A percentile compares a stretch with the other conserved stretches of the same genome.
These are phyloP conservation scores for Kodamaea restingae DNA, from an alignment of 805 yeast genomes.

Conservation along the genomic window DNA sequence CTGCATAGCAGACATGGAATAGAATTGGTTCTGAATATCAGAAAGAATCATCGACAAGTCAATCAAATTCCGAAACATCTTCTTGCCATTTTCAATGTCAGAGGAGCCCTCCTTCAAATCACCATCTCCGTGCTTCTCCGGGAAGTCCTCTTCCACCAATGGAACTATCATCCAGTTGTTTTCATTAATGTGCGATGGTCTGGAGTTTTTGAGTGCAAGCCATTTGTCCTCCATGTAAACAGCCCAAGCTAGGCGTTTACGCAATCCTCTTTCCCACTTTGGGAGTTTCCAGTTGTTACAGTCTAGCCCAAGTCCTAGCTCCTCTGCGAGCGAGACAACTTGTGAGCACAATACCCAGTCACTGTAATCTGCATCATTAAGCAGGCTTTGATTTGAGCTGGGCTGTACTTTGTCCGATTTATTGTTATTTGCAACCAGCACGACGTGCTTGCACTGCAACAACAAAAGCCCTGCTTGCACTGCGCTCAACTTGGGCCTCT, in stretches of 20 bases:
- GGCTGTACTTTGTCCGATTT: constrained; percentile 8
- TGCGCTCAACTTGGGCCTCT: constrained; percentile 85
- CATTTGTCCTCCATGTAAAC: constrained; percentile 90
- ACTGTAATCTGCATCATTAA: constrained; percentile 43
- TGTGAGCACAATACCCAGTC: constrained; percentile 87
- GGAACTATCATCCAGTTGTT: constrained; percentile 76
- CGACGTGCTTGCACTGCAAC: constrained; percentile 56
- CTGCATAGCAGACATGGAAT: constrained; percentile 62
- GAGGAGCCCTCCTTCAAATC: constrained; percentile 55
- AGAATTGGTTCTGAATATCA: constrained; percentile 68
- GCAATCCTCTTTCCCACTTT: constrained; percentile 87
- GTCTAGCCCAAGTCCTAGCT: constrained; percentile 85
- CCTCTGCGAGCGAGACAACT: constrained; percentile 84
- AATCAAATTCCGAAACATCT: constrained; percentile 63
- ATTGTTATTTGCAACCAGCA: constrained; percentile 16
- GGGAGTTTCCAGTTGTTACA: constrained; percentile 91
- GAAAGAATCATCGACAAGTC: constrained; percentile 64
- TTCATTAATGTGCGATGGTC: constrained; percentile 77
- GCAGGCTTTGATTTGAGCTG: constrained; percentile 11
- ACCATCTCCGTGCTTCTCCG: constrained; percentile 58
- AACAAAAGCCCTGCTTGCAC: constrained; percentile 85
- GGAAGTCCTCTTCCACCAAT: constrained; percentile 72
- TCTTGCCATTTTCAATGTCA: constrained; percentile 68
- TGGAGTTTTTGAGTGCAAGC: constrained; percentile 73
- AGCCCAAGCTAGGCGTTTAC: constrained; percentile 93